These are phyloP conservation scores for Citrullus colocynthis DNA, from an alignment of 306 rosid species.

Conservation along the genomic window DNA sequence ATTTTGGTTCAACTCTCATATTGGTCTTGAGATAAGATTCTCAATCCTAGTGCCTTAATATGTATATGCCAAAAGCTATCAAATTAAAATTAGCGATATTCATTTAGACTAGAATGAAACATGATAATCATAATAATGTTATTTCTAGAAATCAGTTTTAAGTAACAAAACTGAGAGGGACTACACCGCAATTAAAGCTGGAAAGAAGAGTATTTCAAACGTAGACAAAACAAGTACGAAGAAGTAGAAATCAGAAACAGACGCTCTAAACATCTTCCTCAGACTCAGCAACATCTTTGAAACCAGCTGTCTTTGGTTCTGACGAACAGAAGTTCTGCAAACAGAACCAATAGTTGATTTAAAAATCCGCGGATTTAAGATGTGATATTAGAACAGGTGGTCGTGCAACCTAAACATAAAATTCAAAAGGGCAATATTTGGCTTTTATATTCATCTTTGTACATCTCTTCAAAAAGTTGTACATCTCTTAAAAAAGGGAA, in stretches of 20 bases:
- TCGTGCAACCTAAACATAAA: neutral
- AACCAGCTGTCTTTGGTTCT: neutral
- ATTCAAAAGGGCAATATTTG: neutral
- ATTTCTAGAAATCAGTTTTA: too few species aligned
- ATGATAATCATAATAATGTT: too few species aligned
- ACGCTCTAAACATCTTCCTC: neutral
- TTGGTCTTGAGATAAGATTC: slow-evolving; percentile 48
- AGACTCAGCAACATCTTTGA: neutral
- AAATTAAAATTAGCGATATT: too few species aligned
- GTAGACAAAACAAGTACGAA: neutral
- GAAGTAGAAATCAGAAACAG: neutral
- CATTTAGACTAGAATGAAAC: too few species aligned
- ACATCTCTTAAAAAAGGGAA: too few species aligned
- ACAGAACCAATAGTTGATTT: neutral
- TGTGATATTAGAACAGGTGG: neutral
- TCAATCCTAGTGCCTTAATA: slow-evolving; percentile 7
- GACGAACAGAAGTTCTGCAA: neutral
- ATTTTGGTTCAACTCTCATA: neutral
- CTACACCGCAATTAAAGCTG: too few species aligned
- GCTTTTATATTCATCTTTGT: too few species aligned
- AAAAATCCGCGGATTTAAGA: neutral
- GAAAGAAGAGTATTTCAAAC: neutral
- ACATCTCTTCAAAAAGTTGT: too few species aligned
- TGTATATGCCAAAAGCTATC: neutral
- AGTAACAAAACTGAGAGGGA: too few species aligned